Evolutionary conservation across 2,329 filamentous ascomycete species (phyloP).

Genomic region (Aspergillus brasiliensis): DNA sequence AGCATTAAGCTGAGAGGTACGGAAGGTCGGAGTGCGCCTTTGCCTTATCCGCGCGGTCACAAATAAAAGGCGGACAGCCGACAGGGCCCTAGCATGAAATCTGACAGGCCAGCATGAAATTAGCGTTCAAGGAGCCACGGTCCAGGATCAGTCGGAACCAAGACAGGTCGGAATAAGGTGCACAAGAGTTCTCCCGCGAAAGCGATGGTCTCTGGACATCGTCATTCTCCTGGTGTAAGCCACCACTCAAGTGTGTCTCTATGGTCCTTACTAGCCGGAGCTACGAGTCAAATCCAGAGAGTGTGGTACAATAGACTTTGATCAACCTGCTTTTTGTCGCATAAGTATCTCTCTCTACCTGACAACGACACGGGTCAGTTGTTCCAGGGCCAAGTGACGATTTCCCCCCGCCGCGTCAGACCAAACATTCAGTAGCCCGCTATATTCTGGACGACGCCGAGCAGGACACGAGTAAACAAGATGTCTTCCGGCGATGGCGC

Average conservation of each 20-base stretch:
- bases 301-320: conserved; percentile 7
- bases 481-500: background rate
- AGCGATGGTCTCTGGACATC: conserved; percentile 1
- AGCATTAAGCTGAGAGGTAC: background rate
- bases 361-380: background rate
- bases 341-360: background rate
- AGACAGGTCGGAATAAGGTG: background rate
- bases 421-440: background rate
- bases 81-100: background rate
- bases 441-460: background rate
- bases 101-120: background rate
- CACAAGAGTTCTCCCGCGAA: background rate
- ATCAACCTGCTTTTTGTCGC: background rate
- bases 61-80: background rate
- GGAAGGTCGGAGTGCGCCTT: background rate
- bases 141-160: background rate
- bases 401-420: background rate
- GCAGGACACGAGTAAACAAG: background rate
- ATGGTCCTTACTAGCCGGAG: conserved; percentile 3
- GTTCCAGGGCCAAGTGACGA: background rate
- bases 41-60: background rate
- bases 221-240: conserved; percentile 6
- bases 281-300: background rate
- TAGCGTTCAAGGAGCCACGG: conserved; percentile 3
- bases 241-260: conserved; percentile 5